A percentile compares a stretch with the other conserved stretches of the same genome.
Evolutionary conservation across 2,329 filamentous ascomycete species (phyloP).

Genomic region (Coniochaeta hoffmannii): DNA sequence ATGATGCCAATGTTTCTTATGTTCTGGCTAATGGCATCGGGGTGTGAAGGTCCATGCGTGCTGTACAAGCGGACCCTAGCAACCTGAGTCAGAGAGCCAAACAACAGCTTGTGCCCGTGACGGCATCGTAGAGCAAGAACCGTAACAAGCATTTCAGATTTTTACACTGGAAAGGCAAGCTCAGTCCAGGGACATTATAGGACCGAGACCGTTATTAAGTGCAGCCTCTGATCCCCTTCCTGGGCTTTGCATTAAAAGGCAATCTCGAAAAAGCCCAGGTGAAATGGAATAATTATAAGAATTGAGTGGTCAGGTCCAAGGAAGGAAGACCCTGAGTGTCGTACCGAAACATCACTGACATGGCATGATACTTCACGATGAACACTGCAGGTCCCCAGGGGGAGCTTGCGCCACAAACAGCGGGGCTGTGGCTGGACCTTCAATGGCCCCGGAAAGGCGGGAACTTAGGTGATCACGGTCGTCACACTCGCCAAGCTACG

Average conservation of each 20-base stretch:
- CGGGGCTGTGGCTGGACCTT: not conserved
- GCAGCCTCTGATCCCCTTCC: too few relatives aligned
- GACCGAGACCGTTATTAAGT: too few relatives aligned
- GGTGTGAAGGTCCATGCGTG: slow-evolving; percentile 13
- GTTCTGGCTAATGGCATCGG: slow-evolving; percentile 40
- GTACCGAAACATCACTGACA: too few relatives aligned
- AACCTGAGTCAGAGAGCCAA: not conserved
- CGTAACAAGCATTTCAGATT: not conserved
- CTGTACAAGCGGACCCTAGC: not conserved
- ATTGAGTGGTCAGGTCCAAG: too few relatives aligned
- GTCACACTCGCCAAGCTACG: not conserved
- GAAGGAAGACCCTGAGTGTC: too few relatives aligned
- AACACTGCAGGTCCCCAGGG: not conserved
- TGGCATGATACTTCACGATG: too few relatives aligned
- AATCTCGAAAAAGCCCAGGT: too few relatives aligned
- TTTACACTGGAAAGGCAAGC: not conserved
- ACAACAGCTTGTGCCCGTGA: not conserved
- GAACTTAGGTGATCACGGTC: slow-evolving; percentile 3
- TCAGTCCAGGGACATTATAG: too few relatives aligned
- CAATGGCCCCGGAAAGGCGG: too few relatives aligned
- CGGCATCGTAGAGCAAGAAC: not conserved
- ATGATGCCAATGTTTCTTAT: slow-evolving; percentile 98
- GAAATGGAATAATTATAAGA: too few relatives aligned
- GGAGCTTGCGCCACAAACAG: not conserved
- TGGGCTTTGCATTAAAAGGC: too few relatives aligned